A percentile compares a stretch with the other conserved stretches of the same genome.
Conservation (phyloP, 1,284 basidiomycete species). For the Malassezia arunalokei region DNA sequence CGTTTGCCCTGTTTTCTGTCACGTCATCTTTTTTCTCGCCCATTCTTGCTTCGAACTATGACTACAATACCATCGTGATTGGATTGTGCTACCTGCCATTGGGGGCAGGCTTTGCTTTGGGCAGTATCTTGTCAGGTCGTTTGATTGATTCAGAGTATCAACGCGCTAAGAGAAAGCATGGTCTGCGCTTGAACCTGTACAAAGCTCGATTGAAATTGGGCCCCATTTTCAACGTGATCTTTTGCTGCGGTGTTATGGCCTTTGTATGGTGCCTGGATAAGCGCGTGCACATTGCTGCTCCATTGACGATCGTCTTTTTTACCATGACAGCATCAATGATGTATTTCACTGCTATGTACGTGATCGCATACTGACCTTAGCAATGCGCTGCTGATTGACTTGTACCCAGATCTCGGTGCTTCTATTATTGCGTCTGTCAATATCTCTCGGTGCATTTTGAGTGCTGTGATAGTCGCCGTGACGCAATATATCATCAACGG, state of each 20-base stretch:
- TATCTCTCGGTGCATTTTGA: constrained; percentile 10
- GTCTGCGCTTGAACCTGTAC: neutral
- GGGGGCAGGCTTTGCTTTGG: constrained; percentile 47
- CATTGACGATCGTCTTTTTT: constrained; percentile 4
- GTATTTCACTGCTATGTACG: constrained; percentile 4
- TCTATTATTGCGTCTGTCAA: constrained; percentile 14
- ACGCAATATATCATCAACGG: constrained; percentile 11
- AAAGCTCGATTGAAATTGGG: neutral
- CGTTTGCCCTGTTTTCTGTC: constrained; percentile 53
- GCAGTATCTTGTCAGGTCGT: constrained; percentile 5
- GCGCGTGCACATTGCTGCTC: constrained; percentile 2
- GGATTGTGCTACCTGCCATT: constrained; percentile 61
- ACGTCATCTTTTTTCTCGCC: constrained; percentile 58
- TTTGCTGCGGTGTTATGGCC: neutral
- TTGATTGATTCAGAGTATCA: constrained; percentile 12
- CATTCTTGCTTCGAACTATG: constrained; percentile 57
- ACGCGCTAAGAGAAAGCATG: neutral
- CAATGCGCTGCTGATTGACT: constrained; percentile 11
- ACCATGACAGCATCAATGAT: neutral
- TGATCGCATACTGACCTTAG: neutral
- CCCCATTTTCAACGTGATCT: neutral
- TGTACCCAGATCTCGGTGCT: constrained; percentile 5
- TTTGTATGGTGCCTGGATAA: constrained; percentile 1
- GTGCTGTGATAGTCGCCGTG: constrained; percentile 7
- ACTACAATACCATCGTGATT: constrained; percentile 55